Base-by-base conservation (phyloP, 2,329 filamentous ascomycete genomes). In the Fusarium humuli region DNA sequence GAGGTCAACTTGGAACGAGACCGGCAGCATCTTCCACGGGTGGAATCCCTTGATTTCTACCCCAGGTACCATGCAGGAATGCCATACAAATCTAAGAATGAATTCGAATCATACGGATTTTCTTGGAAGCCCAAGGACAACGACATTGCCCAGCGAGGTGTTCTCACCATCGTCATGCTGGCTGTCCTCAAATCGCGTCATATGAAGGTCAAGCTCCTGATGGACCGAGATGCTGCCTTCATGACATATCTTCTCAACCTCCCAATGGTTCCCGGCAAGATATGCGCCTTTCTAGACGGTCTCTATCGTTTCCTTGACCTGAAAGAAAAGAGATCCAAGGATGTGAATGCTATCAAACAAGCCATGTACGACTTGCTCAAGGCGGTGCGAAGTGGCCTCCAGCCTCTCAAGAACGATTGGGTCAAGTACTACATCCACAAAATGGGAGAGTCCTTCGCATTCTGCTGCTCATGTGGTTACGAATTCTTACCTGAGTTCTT, bases 381-480 rank as follows among this genome's bases (percentile, higher is more conserved):
- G 53, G 75, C 78, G 0, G 70, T 81, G 7, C 2, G 67, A 75
- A 3, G 57, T 76, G 77, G 75, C 0, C 29, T 80, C 0, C 73
- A 78, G 20, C 25, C 58, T 0, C 23, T 76, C 1, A 57, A 67
- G 0, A 10, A 45, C 1, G 76, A 79, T 25, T 74, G 70, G 67
- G 60, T 65, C 1, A 32, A 45, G 0, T 79, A 71, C 45, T 80
- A 79, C 56, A 52, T 54, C 2, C 7, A 57, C 0, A n/a, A 48
- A 8, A 78, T 79, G 77, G 77, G 70, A 0, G 46, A 56, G 5
- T 22, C 61, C 4, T 48, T 76, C 5, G 11, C 72, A 0, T 79
- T 79, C 40, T 82, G 80, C 53, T 74, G 67, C 0, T 80, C 78
- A 2, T 81, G 80, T 20, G 80, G 80, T 2, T 77, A 79, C 52